A percentile compares a stretch with the other conserved stretches of the same genome.
Evolutionary conservation across 768 basidiomycete species (phyloP).

Genomic region (Termitomyces sp.): DNA sequence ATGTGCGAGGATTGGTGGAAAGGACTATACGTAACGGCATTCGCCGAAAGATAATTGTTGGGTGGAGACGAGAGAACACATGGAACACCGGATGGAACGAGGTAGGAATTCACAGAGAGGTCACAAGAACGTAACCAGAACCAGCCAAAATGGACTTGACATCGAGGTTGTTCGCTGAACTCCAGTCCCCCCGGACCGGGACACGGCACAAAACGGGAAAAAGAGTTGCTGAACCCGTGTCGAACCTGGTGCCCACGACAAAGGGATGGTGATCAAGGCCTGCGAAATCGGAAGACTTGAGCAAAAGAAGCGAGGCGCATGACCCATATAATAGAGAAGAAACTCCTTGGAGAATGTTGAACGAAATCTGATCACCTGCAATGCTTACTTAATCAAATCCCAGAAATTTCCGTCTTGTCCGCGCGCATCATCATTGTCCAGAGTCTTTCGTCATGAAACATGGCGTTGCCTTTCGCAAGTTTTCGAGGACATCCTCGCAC

Average conservation of each 20-base stretch:
- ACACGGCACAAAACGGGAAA: not conserved
- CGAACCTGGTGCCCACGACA: no score
- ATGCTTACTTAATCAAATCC: slow-evolving; percentile 12
- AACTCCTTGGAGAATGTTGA: not conserved
- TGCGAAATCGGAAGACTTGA: not conserved
- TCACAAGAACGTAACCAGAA: not conserved
- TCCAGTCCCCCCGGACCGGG: not conserved
- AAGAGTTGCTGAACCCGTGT: not conserved
- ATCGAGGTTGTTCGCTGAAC: not conserved
- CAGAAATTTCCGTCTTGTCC: slow-evolving; percentile 5
- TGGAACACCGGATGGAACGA: not conserved
- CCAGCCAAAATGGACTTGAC: not conserved
- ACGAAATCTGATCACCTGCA: not conserved
- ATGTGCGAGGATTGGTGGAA: slow-evolving; percentile 9
- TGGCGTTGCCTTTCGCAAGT: slow-evolving; percentile 88
- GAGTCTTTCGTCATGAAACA: slow-evolving; percentile 68
- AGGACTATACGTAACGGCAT: slow-evolving; percentile 2
- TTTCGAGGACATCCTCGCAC: slow-evolving; percentile 89
- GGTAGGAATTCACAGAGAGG: not conserved
- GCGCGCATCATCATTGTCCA: not conserved
- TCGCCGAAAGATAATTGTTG: slow-evolving; percentile 6
- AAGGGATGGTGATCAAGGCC: no score
- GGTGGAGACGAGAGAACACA: not conserved
- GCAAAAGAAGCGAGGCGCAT: not conserved
- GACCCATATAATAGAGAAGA: not conserved